Conservation (phyloP, 1,284 basidiomycete species). For the Trametes versicolor region DNA sequence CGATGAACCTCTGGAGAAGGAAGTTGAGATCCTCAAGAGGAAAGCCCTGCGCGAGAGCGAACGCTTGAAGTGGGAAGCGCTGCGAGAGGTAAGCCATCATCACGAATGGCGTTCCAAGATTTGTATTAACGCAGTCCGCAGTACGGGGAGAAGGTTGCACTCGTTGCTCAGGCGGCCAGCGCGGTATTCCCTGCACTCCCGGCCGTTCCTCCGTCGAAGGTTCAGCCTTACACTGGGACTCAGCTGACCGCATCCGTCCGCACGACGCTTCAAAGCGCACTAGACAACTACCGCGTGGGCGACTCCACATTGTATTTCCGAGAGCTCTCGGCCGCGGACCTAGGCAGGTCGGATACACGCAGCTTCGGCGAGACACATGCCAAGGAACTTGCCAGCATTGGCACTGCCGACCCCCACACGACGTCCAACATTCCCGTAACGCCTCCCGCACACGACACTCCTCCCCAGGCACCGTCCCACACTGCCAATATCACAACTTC, state of each 20-base stretch:
- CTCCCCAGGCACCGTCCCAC: constrained; percentile 32
- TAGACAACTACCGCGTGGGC: constrained; percentile 80
- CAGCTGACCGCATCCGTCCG: constrained; percentile 72
- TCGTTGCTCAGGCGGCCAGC: constrained; percentile 74
- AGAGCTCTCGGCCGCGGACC: constrained; percentile 54
- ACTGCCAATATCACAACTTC: constrained; percentile 23
- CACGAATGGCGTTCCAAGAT: background rate
- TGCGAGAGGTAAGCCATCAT: constrained; percentile 66
- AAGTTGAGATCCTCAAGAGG: constrained; percentile 74
- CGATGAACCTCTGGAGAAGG: constrained; percentile 71
- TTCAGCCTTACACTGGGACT: constrained; percentile 65
- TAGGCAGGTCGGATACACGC: constrained; percentile 74
- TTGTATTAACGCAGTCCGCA: constrained; percentile 39
- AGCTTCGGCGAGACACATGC: constrained; percentile 86
- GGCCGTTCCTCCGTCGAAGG: constrained; percentile 63
- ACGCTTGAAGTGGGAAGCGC: constrained; percentile 76
- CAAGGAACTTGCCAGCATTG: constrained; percentile 69
- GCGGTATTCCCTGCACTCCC: constrained; percentile 70
- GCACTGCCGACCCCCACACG: constrained; percentile 45
- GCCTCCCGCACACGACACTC: constrained; percentile 44
- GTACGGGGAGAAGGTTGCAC: constrained; percentile 81
- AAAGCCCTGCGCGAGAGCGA: constrained; percentile 80
- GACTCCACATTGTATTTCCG: constrained; percentile 61
- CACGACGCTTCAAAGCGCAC: constrained; percentile 76
- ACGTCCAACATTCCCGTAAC: constrained; percentile 53